These are phyloP conservation scores for Leishmania tropica DNA, from an alignment of 208 protist genomes.

Conservation along the genomic window DNA sequence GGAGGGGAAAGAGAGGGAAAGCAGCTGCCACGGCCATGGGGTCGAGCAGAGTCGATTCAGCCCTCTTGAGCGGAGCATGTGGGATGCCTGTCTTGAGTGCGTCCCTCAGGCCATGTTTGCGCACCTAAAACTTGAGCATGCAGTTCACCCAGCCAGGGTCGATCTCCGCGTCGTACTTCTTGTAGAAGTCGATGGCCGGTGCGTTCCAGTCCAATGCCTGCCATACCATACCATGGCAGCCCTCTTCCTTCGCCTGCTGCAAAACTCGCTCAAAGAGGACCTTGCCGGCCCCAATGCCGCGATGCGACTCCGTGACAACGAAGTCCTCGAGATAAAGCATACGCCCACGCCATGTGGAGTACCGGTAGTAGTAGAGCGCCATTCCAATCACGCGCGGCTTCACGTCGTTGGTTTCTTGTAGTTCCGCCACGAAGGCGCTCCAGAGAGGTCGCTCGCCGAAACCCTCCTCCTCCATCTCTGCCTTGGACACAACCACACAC, in stretches of 20 bases:
- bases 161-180: conserved; percentile 45
- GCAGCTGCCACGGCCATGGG: background rate
- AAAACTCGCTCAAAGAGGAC: conserved; percentile 49
- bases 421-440: conserved; percentile 50
- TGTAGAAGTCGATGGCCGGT: conserved; percentile 52
- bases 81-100: background rate
- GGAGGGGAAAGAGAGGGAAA: background rate
- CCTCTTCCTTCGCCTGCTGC: conserved; percentile 43
- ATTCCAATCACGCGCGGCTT: conserved; percentile 41
- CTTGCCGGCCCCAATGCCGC: conserved; percentile 37
- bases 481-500: conserved; percentile 36
- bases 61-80: background rate
- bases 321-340: conserved; percentile 69
- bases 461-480: conserved; percentile 40
- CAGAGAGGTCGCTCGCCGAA: conserved; percentile 43
- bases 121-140: conserved; percentile 38
- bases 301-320: conserved; percentile 37
- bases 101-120: background rate
- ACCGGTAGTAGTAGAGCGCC: conserved; percentile 58
- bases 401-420: conserved; percentile 14
- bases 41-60: background rate
- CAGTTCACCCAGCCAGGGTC: conserved; percentile 58
- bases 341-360: conserved; percentile 57
- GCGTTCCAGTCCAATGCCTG: conserved; percentile 63
- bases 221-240: conserved; percentile 55